Evolutionary conservation across 2,329 filamentous ascomycete species (phyloP).

Genomic region (Teratosphaeriaceae sp.): DNA sequence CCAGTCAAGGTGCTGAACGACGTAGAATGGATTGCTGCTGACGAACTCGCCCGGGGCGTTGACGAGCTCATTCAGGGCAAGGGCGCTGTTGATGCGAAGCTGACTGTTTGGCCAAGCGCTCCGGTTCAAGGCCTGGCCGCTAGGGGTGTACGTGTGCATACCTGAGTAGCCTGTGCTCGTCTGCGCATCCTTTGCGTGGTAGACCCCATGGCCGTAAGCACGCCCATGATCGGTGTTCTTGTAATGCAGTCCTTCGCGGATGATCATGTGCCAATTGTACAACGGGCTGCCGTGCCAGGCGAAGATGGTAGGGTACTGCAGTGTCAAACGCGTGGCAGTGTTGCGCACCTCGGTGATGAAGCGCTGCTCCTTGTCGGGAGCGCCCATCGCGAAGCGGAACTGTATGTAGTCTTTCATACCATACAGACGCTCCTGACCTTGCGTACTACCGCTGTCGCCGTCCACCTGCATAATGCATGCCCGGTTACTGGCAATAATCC

Average conservation of each 20-base stretch:
- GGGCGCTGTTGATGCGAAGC: constrained; percentile 51
- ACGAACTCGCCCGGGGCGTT: constrained; percentile 62
- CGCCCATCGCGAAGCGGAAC: constrained; percentile 82
- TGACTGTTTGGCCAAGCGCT: constrained; percentile 59
- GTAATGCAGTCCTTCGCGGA: constrained; percentile 75
- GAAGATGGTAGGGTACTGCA: constrained; percentile 63
- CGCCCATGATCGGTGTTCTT: constrained; percentile 57
- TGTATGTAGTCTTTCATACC: constrained; percentile 66
- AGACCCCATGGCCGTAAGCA: constrained; percentile 71
- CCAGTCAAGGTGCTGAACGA: constrained; percentile 73
- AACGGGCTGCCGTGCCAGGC: constrained; percentile 79
- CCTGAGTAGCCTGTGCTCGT: constrained; percentile 50
- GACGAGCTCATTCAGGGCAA: constrained; percentile 80
- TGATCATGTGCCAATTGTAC: constrained; percentile 82
- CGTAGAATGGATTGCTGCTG: constrained; percentile 53
- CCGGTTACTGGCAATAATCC: constrained; percentile 85
- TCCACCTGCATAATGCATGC: constrained; percentile 79
- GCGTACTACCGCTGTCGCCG: constrained; percentile 16
- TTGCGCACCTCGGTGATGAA: constrained; percentile 59
- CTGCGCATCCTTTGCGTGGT: constrained; percentile 59
- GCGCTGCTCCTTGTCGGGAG: constrained; percentile 74
- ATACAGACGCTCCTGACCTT: constrained; percentile 41
- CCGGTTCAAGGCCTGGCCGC: background rate
- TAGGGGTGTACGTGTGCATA: constrained; percentile 6
- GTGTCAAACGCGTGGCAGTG: constrained; percentile 34